Conservation (phyloP, 192 early-diverging fungal species). For the Rhizoclosmatium sp. region DNA sequence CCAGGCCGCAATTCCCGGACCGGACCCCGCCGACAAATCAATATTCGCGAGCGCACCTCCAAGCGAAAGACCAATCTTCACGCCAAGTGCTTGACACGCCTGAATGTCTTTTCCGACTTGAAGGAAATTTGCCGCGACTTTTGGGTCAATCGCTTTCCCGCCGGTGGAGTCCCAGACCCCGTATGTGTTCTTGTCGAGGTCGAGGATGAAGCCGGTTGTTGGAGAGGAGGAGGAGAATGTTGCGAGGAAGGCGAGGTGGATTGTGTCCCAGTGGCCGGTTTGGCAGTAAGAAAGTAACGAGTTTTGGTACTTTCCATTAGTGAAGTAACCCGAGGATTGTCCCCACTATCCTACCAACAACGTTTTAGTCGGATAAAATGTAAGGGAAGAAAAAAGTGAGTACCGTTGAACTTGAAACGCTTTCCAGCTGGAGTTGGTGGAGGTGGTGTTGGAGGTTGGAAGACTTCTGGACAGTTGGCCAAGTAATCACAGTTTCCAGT, state of each 20-base stretch:
- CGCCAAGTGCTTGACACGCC: conserved; percentile 27
- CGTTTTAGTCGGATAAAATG: too few relatives aligned
- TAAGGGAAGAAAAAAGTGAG: too few relatives aligned
- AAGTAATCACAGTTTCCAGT: neutral
- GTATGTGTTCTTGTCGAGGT: conserved; percentile 4
- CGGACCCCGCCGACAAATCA: neutral
- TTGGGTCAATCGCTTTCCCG: neutral
- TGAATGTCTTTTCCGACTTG: conserved; percentile 14
- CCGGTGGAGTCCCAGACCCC: neutral
- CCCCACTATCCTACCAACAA: conserved; percentile 24
- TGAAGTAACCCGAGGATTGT: conserved; percentile 11
- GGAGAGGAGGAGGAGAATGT: neutral
- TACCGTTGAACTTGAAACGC: neutral
- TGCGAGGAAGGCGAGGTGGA: conserved; percentile 24
- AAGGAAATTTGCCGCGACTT: neutral
- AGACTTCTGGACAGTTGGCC: neutral
- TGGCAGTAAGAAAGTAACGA: conserved; percentile 10
- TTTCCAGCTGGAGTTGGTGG: neutral
- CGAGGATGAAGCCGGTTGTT: neutral
- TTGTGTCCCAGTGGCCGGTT: neutral
- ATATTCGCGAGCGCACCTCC: conserved; percentile 15
- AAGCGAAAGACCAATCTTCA: conserved; percentile 24
- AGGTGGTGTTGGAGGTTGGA: neutral
- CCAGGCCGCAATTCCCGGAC: conserved; percentile 5
- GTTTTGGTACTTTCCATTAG: conserved; percentile 15